Base-by-base conservation (phyloP, 257 asterid genomes). In the Solanum ossicruentum region DNA sequence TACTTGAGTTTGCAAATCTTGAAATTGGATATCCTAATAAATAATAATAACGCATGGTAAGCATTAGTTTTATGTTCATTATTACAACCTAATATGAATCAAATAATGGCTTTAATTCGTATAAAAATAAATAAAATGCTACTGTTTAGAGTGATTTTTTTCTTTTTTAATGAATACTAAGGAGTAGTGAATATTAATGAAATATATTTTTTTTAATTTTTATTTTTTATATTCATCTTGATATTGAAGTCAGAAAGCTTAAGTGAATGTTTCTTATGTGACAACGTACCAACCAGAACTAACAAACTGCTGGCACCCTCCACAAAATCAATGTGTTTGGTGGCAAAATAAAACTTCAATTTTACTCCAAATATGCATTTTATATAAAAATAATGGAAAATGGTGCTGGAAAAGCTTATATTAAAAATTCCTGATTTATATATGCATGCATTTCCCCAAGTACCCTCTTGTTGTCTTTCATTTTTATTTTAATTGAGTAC, bases 211-310 rank as follows among this genome's bases (percentile, higher is more conserved):
- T n/a, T n/a, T n/a, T 4, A 10, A 20, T 10, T n/a, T n/a, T 23
- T 9, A 23, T 20, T 57, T 57, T 57, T 6, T 57, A 63, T 63
- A 39, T 26, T 63, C 71, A 91, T 55, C 93, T 89, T 93, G 80
- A 85, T 75, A 80, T 28, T 77, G 77, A 93, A 92, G 97, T 47
- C 52, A 84, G 92, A 92, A 91, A 89, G 97, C 92, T 93, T 90
- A 84, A 86, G 87, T 84, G 93, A 60, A 82, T 88, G 85, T 89
- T 86, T 88, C 91, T 81, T 85, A 43, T 71, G 87, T 57, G 51
- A 82, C 21, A 43, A 58, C 17, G 58, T 49, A 85, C 63, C 89
- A 78, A 88, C 60, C 81, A 21, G 36, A 73, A 73, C 81, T 47
- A 73, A 47, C 81, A 73, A 86, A 85, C 85, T 69, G n/a, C 81